Base-by-base conservation (phyloP, 371 early-diverging fungal species). In the Syncephalastrum sp. region DNA sequence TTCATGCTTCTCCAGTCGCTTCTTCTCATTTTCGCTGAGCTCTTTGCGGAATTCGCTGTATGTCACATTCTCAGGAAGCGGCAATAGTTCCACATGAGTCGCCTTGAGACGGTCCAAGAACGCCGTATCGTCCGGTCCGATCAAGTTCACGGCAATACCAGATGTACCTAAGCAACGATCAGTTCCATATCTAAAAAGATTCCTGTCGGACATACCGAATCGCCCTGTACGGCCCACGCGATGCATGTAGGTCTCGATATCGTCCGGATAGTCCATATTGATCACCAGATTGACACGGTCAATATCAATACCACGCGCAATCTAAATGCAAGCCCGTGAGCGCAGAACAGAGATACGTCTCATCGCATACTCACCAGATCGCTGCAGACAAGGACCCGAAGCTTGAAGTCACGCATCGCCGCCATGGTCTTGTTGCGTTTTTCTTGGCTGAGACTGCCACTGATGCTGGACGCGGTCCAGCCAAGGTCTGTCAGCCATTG, bases 171-270 rank as follows among this genome's bases (percentile, higher is more conserved):
- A 21, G 21, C 21, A 21, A 21, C 21, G 21, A 21, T 21, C 21
- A 21, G 21, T 21, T 2, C 21, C 21, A 2, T 21, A 21, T 21
- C 21, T 1, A 1, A 21, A 41, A 25, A 4, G 14, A n/a, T 27
- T 0, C 23, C 13, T 12, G 19, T 50, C 2, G 16, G 19, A 0
- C 10, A 47, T 71, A 74, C 99, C 99, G 72, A 96, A 99, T 57
- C 99, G 87, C 4, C 99, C 99, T 8, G 99, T 97, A 56, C 99
- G 89, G n/a, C 99, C 99, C 59, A 99, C 96, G 55, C 99, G 90
- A 75, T 99, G 99, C 53, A 99, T 82, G 65, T 99, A 99, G 0
- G 99, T 99, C 61, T 98, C 98, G 12, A 71, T 65, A 27, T 88
- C 87, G 42, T 86, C 69, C 17, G 99, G 99, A 55, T 96, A 79